A percentile compares a stretch with the other conserved stretches of the same genome.
Evolutionary conservation across 805 yeast genomes (phyloP).

Genomic region (Lipomyces spencermartinsiae): DNA sequence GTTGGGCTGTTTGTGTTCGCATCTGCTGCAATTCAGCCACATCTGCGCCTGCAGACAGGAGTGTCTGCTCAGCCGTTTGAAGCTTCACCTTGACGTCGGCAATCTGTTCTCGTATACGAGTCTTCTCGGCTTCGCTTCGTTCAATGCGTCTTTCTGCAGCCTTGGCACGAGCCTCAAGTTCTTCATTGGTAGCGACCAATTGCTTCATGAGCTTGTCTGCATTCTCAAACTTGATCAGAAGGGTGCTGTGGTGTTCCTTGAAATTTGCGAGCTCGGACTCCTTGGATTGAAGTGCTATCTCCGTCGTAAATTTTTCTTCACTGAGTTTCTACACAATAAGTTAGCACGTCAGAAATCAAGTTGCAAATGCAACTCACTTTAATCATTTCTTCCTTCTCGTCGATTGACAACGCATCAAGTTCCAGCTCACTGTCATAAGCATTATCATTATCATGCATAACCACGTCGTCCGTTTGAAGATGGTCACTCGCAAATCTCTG

Average conservation of each 20-base stretch:
- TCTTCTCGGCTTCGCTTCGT: slow-evolving; percentile 36
- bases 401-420: slow-evolving; percentile 5
- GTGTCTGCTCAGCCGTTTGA: slow-evolving; percentile 41
- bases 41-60: slow-evolving; percentile 40
- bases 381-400: not conserved
- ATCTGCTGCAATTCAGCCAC: slow-evolving; percentile 46
- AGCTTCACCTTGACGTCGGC: slow-evolving; percentile 44
- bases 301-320: not conserved
- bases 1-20: slow-evolving; percentile 53
- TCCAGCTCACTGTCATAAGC: slow-evolving; percentile 6
- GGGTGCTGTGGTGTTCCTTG: slow-evolving; percentile 2
- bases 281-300: not conserved
- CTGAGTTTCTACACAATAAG: not conserved
- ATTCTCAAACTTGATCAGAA: slow-evolving; percentile 10
- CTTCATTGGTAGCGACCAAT: slow-evolving; percentile 11
- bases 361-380: slow-evolving; percentile 6
- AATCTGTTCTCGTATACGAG: slow-evolving; percentile 41
- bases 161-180: slow-evolving; percentile 36
- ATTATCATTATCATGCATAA: slow-evolving; percentile 4
- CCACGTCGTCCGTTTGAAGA: not conserved
- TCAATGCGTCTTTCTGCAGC: slow-evolving; percentile 42
- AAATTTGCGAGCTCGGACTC: slow-evolving; percentile 10
- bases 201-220: slow-evolving; percentile 6
- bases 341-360: not conserved
- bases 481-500: not conserved